Evolutionary conservation across 352 stramenopile species (phyloP).

Genomic region (Pythium phragmitis): DNA sequence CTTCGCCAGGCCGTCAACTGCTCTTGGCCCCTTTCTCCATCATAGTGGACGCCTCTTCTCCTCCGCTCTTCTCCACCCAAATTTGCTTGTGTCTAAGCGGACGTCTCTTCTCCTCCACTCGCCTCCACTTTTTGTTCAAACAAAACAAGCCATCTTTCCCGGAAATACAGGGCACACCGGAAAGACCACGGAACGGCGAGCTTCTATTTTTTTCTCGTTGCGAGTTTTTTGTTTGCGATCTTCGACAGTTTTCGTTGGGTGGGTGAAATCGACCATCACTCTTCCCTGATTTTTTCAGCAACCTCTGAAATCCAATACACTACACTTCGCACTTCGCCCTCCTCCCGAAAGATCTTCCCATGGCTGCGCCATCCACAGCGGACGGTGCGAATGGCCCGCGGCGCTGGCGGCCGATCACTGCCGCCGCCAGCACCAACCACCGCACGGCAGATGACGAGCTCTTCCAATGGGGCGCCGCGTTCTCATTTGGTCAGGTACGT

Average conservation of each 20-base stretch:
- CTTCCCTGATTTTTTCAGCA: neutral
- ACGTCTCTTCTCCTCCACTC: conserved; percentile 1
- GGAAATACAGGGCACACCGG: conserved; percentile 1
- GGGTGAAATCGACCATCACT: conserved; percentile 10
- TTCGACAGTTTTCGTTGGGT: conserved; percentile 3
- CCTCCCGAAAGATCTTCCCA: neutral
- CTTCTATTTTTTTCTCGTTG: too few relatives aligned
- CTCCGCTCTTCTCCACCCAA: too few relatives aligned
- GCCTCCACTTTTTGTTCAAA: neutral
- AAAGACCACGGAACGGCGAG: neutral
- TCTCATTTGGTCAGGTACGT: conserved; percentile 26
- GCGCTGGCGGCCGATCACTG: neutral
- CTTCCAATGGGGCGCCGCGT: conserved; percentile 22
- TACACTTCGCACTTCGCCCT: neutral
- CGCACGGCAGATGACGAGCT: neutral
- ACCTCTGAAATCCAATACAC: conserved; percentile 7
- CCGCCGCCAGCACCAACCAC: neutral
- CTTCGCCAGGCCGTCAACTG: too few relatives aligned
- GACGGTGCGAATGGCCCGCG: neutral
- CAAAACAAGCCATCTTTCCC: conserved; percentile 16
- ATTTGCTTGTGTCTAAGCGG: neutral
- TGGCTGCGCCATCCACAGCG: conserved; percentile 1
- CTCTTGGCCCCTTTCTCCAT: too few relatives aligned
- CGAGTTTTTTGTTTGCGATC: neutral
- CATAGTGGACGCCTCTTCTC: too few relatives aligned